Evolutionary conservation across 2,329 filamentous ascomycete genomes (phyloP).

Genomic region (Fusarium secorum): DNA sequence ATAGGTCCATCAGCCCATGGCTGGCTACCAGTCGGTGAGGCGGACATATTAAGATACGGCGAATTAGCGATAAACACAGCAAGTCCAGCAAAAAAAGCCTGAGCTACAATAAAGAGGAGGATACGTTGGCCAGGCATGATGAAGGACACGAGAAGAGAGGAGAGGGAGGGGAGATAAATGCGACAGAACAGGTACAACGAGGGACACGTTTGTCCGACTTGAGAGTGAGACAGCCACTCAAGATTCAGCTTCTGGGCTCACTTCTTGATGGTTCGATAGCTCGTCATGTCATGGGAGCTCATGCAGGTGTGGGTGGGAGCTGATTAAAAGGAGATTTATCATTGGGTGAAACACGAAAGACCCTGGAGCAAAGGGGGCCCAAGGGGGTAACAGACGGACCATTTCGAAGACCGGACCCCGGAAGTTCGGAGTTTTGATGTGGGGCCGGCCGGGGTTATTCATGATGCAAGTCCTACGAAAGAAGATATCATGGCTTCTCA

Average conservation of each 20-base stretch:
- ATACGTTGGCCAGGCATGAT: conserved; percentile 36
- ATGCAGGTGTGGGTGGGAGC: conserved; percentile 27
- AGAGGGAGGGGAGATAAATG: background rate
- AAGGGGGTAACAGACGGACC: conserved; percentile 14
- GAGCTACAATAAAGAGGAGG: conserved; percentile 41
- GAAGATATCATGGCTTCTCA: background rate
- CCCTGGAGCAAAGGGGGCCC: background rate
- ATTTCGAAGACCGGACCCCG: conserved; percentile 25
- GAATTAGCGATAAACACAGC: conserved; percentile 46
- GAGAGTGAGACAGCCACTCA: conserved; percentile 21
- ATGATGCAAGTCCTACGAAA: background rate
- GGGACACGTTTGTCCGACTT: conserved; percentile 22
- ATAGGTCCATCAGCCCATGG: conserved; percentile 65
- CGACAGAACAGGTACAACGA: conserved; percentile 1
- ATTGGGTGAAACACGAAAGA: conserved; percentile 12
- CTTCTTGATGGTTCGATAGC: conserved; percentile 36
- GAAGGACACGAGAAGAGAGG: background rate
- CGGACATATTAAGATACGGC: conserved; percentile 47
- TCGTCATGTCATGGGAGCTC: conserved; percentile 33
- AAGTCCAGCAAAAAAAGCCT: conserved; percentile 43
- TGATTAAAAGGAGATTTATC: conserved; percentile 28
- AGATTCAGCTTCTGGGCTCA: conserved; percentile 28
- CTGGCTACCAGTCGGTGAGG: conserved; percentile 37
- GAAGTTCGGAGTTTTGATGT: conserved; percentile 20
- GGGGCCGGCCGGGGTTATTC: conserved; percentile 23